phyloP scores from a whole-genome alignment of 2,329 filamentous ascomycete genomes.

The Pleoardoris graminearum region DNA sequence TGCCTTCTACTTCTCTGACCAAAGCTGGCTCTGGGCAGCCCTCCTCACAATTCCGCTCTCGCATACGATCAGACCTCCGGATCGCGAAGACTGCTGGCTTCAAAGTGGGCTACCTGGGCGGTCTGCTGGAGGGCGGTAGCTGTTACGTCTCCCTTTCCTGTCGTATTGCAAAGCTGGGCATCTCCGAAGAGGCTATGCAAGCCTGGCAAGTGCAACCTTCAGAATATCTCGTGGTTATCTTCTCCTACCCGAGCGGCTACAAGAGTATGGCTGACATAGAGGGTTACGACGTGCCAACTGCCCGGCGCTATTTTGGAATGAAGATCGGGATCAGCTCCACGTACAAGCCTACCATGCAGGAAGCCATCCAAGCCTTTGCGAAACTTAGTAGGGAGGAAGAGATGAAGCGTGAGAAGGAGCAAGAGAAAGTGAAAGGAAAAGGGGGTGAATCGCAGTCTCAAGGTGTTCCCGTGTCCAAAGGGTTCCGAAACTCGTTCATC shows the following conservation, averaged over 20 bases:
- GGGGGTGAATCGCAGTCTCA: constrained; percentile 20
- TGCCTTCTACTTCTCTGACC: background rate
- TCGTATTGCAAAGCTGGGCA: constrained; percentile 68
- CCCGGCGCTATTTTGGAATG: constrained; percentile 56
- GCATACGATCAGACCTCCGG: constrained; percentile 65
- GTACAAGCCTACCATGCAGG: constrained; percentile 69
- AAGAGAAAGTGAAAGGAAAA: constrained; percentile 19
- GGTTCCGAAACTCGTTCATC: constrained; percentile 66
- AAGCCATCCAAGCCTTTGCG: constrained; percentile 59
- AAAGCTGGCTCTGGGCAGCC: constrained; percentile 21
- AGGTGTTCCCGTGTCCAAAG: constrained; percentile 15
- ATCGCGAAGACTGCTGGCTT: constrained; percentile 67
- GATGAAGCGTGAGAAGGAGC: constrained; percentile 25
- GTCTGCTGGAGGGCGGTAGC: constrained; percentile 52
- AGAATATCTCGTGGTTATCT: constrained; percentile 74
- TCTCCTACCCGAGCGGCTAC: constrained; percentile 68
- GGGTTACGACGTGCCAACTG: constrained; percentile 42
- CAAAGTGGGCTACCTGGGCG: constrained; percentile 65
- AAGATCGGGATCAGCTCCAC: constrained; percentile 70
- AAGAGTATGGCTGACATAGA: constrained; percentile 60
- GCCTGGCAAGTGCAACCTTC: constrained; percentile 71
- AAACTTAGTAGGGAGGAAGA: constrained; percentile 40
- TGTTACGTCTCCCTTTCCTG: constrained; percentile 69
- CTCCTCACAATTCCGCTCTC: constrained; percentile 33
- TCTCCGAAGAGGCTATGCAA: constrained; percentile 73